Evolutionary conservation across 225 moss, liverwort and hornwort species (phyloP).

Genomic region (Straminergon stramineum): DNA sequence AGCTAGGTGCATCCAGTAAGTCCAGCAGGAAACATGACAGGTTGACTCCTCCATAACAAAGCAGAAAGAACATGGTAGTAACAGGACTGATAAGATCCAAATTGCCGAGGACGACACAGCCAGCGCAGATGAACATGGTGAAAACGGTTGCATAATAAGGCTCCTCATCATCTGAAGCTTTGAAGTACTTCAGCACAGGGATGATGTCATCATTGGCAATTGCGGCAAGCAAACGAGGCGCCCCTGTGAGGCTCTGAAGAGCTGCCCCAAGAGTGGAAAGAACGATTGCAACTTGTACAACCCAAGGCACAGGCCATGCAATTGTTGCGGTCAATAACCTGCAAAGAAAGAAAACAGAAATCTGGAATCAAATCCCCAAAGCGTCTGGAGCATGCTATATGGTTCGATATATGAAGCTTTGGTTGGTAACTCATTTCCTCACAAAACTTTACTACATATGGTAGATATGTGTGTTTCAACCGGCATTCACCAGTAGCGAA

Average conservation of each 20-base stretch:
- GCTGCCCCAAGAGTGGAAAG: slow-evolving; percentile 95
- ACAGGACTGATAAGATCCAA: slow-evolving; percentile 90
- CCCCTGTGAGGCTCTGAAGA: slow-evolving; percentile 92
- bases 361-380: neutral
- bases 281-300: slow-evolving; percentile 91
- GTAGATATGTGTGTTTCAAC: neutral
- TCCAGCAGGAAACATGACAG: slow-evolving; percentile 91
- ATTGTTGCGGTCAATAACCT: slow-evolving; percentile 93
- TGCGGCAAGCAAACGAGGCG: slow-evolving; percentile 88
- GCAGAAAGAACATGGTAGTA: slow-evolving; percentile 96
- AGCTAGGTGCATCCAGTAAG: slow-evolving; percentile 91
- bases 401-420: neutral
- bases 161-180: slow-evolving; percentile 76
- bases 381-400: neutral
- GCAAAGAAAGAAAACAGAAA: neutral
- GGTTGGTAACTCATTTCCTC: neutral
- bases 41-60: slow-evolving; percentile 93
- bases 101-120: slow-evolving; percentile 89
- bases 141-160: slow-evolving; percentile 82
- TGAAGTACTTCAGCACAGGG: slow-evolving; percentile 90
- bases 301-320: slow-evolving; percentile 90
- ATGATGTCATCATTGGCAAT: slow-evolving; percentile 96
- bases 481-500: neutral
- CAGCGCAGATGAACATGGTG: slow-evolving; percentile 79
- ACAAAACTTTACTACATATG: neutral